Evolutionary conservation across 192 early-diverging fungal species (phyloP).

Genomic region (Obelidium mucronatum): DNA sequence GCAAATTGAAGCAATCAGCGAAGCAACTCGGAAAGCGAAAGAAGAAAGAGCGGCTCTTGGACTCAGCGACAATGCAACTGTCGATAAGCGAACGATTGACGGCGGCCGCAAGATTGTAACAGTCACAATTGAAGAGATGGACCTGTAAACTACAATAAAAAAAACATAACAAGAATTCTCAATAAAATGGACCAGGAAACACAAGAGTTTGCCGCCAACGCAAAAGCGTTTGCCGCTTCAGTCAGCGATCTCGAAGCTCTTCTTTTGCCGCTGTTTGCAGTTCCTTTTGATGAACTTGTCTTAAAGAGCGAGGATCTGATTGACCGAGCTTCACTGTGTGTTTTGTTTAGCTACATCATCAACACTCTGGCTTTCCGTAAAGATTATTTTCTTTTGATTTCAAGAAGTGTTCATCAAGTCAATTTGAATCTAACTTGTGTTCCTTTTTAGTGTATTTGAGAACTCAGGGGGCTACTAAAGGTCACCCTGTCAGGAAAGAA

Average conservation of each 20-base stretch:
- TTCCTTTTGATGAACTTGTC: constrained; percentile 15
- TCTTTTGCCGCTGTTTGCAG: background rate
- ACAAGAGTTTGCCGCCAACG: background rate
- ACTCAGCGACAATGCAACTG: background rate
- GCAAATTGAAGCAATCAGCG: constrained; percentile 33
- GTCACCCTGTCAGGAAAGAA: constrained; percentile 30
- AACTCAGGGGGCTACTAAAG: constrained; percentile 35
- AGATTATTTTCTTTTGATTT: background rate
- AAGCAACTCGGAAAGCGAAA: background rate
- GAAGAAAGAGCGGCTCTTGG: constrained; percentile 2
- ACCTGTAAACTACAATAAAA: background rate
- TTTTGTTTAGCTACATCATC: constrained; percentile 16
- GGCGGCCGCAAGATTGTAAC: constrained; percentile 31
- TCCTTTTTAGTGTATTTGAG: constrained; percentile 17
- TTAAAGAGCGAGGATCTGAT: constrained; percentile 2
- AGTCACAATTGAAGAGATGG: constrained; percentile 45
- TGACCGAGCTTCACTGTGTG: constrained; percentile 25
- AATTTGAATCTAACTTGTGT: too few relatives aligned
- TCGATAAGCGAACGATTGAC: constrained; percentile 19
- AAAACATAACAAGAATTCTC: background rate
- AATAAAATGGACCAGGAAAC: constrained; percentile 23
- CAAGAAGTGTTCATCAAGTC: background rate
- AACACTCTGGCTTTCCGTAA: constrained; percentile 29
- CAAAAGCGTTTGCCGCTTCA: constrained; percentile 1
- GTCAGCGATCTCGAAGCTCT: constrained; percentile 1